These are phyloP conservation scores for Hypomontagnella monticulosa DNA, from an alignment of 495 filamentous ascomycete species.

Conservation along the genomic window DNA sequence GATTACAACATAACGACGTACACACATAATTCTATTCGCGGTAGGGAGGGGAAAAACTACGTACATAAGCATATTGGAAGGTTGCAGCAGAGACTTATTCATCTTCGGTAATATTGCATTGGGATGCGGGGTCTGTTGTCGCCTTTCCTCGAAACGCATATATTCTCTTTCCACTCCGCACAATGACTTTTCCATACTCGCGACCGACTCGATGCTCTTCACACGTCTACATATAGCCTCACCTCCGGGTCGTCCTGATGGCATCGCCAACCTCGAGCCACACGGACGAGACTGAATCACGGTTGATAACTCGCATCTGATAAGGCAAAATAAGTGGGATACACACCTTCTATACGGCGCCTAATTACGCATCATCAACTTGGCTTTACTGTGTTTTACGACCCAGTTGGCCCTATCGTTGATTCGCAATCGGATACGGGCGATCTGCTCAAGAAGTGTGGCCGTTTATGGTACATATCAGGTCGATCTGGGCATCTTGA, in stretches of 20 bases:
- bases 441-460: background rate
- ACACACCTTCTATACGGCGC: too few species aligned
- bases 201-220: slow-evolving; percentile 1
- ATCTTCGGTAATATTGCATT: slow-evolving; percentile 56
- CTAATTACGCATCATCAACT: background rate
- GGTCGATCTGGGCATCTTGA: background rate
- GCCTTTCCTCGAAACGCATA: slow-evolving; percentile 46
- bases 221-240: background rate
- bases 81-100: slow-evolving; percentile 47
- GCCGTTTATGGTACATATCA: slow-evolving; percentile 4
- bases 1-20: slow-evolving; percentile 49
- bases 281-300: background rate
- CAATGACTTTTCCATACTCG: background rate
- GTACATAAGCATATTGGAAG: slow-evolving; percentile 51
- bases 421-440: slow-evolving; percentile 3
- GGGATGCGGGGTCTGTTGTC: slow-evolving; percentile 46
- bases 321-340: too few species aligned
- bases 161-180: slow-evolving; percentile 36
- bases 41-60: slow-evolving; percentile 33
- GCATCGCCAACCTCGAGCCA: background rate
- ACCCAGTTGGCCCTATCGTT: background rate
- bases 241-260: background rate
- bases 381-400: background rate
- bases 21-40: slow-evolving; percentile 49
- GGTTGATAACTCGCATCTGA: too few species aligned